Conservation (phyloP, 345 rosid species). For the Anacardium occidentale region DNA sequence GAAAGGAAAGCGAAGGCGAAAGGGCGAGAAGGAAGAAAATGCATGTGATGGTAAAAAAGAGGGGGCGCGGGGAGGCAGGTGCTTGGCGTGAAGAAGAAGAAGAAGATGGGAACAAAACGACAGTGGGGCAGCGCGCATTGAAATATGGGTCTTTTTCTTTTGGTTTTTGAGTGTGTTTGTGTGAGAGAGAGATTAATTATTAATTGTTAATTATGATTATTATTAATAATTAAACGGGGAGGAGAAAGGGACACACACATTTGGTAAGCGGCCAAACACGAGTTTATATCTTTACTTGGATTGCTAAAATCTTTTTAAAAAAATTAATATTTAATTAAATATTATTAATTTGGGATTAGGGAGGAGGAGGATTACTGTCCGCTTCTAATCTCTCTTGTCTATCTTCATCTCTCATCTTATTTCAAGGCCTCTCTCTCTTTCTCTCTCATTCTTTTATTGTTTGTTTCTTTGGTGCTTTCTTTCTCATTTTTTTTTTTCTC, state of each 20-base stretch:
- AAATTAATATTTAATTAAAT: neutral
- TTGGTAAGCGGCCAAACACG: neutral
- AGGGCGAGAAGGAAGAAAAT: neutral
- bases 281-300: too few species aligned
- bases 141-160: slow-evolving; percentile 22
- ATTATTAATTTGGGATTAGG: slow-evolving; percentile 22
- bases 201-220: neutral
- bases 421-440: slow-evolving; percentile 1
- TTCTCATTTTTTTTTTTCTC: neutral
- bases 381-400: slow-evolving; percentile 16
- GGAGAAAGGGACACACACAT: slow-evolving; percentile 2
- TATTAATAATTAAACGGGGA: neutral
- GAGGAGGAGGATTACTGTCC: slow-evolving; percentile 18
- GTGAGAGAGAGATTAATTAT: too few species aligned
- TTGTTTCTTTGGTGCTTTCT: slow-evolving; percentile 21
- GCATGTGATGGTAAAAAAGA: slow-evolving; percentile 16
- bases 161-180: neutral
- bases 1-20: too few species aligned
- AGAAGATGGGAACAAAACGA: slow-evolving; percentile 32
- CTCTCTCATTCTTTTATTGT: slow-evolving; percentile 18
- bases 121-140: slow-evolving; percentile 34
- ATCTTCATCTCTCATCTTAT: slow-evolving; percentile 10
- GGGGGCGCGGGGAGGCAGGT: slow-evolving; percentile 16
- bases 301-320: too few species aligned
- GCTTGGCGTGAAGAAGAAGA: slow-evolving; percentile 36